Evolutionary conservation across 1,139 yeast species (phyloP).

Genomic region (Pichia sp.): DNA sequence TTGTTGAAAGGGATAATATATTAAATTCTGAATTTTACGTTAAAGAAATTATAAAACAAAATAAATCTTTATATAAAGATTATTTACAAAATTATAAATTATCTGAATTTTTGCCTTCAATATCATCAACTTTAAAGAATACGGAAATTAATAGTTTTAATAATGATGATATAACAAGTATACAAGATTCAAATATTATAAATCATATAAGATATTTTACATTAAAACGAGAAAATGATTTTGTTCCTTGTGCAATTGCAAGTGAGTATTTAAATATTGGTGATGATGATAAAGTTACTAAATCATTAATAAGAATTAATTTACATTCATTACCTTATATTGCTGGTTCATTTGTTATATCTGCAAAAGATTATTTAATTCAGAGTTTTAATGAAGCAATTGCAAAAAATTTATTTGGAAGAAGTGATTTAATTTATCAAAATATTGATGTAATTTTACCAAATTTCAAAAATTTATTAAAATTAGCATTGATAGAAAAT

Average conservation of each 20-base stretch:
- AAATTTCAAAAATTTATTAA: constrained; percentile 49
- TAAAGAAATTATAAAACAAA: constrained; percentile 36
- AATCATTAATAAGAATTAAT: constrained; percentile 40
- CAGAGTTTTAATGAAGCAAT: constrained; percentile 73
- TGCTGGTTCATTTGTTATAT: constrained; percentile 78
- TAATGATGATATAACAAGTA: constrained; percentile 24
- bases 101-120: constrained; percentile 28
- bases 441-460: constrained; percentile 60
- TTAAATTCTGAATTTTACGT: constrained; percentile 28
- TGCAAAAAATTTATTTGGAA: constrained; percentile 72
- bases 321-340: constrained; percentile 77
- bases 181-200: constrained; percentile 39
- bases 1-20: constrained; percentile 33
- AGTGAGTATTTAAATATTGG: constrained; percentile 41
- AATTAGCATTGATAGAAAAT: constrained; percentile 40
- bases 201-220: constrained; percentile 61
- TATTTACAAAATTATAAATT: constrained; percentile 27
- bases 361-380: constrained; percentile 41
- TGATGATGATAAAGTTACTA: constrained; percentile 34
- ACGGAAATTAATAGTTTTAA: constrained; percentile 2
- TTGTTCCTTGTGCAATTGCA: constrained; percentile 66
- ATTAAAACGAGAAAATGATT: constrained; percentile 36
- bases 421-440: constrained; percentile 45
- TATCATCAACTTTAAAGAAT: constrained; percentile 18
- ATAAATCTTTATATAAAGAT: constrained; percentile 35